phyloP scores from a whole-genome alignment of 805 yeast genomes.

The Starmerella sirachaensis region DNA sequence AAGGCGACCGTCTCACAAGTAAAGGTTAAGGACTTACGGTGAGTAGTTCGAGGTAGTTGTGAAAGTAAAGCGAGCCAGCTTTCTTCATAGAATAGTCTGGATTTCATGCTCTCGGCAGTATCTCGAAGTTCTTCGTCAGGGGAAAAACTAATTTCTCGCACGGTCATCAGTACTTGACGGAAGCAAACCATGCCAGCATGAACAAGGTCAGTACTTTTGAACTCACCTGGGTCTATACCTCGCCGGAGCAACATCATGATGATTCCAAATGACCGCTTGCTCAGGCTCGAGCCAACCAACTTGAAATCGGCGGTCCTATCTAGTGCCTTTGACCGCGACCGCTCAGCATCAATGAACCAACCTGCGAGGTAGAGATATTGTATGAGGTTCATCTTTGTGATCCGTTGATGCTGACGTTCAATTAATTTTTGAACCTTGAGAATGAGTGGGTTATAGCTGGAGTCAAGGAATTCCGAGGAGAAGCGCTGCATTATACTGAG shows the following conservation, averaged over 20 bases:
- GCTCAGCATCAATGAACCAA: conserved; percentile 68
- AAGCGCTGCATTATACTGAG: conserved; percentile 33
- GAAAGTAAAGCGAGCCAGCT: conserved; percentile 45
- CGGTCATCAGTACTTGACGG: conserved; percentile 43
- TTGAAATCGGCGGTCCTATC: conserved; percentile 25
- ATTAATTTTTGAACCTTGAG: conserved; percentile 39
- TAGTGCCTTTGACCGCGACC: conserved; percentile 27
- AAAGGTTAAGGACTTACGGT: conserved; percentile 50
- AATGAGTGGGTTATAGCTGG: conserved; percentile 61
- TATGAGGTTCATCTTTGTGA: conserved; percentile 23
- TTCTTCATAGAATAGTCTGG: conserved; percentile 60
- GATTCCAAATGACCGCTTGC: conserved; percentile 48
- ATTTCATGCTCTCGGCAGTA: conserved; percentile 45
- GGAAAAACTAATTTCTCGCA: conserved; percentile 33
- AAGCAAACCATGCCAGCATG: conserved; percentile 62
- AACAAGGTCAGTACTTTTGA: conserved; percentile 42
- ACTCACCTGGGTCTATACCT: conserved; percentile 27
- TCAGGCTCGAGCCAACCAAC: conserved; percentile 35
- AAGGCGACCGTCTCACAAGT: conserved; percentile 51
- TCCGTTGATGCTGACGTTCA: conserved; percentile 31
- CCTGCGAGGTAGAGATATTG: conserved; percentile 50
- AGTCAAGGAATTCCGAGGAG: conserved; percentile 51
- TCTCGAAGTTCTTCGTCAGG: conserved; percentile 38
- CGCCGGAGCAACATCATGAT: conserved; percentile 35
- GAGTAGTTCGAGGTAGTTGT: conserved; percentile 50